Evolutionary conservation across 345 rosid species (phyloP).

Genomic region (Heritiera littoralis): DNA sequence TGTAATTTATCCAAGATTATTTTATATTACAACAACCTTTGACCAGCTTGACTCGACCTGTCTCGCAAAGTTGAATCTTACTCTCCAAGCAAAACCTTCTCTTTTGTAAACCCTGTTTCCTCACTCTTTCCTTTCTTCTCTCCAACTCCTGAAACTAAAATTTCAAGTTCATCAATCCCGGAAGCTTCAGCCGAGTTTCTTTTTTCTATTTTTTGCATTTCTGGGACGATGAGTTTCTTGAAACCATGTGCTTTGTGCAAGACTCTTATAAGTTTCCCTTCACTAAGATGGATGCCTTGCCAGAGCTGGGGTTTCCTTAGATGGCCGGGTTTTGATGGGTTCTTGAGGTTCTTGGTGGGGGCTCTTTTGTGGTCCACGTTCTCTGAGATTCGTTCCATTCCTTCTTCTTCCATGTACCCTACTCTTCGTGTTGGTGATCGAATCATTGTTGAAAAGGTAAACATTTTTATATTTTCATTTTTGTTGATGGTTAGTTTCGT

Average conservation of each 20-base stretch:
- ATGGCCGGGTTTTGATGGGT: slow-evolving; percentile 46
- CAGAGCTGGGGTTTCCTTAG: slow-evolving; percentile 47
- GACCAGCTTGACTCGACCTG: not conserved
- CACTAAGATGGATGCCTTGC: slow-evolving; percentile 44
- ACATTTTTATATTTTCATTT: not conserved
- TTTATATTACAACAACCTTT: not conserved
- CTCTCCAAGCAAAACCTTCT: not conserved
- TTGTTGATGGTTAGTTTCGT: not conserved
- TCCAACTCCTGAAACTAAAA: not conserved
- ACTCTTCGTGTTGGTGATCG: slow-evolving; percentile 52
- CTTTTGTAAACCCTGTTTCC: not conserved
- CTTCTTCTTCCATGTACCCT: slow-evolving; percentile 50
- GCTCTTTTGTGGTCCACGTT: slow-evolving; percentile 40
- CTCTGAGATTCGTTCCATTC: slow-evolving; percentile 24
- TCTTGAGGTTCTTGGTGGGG: slow-evolving; percentile 29
- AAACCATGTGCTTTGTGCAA: slow-evolving; percentile 37
- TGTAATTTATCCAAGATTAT: no score
- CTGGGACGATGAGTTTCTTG: slow-evolving; percentile 39
- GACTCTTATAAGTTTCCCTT: slow-evolving; percentile 19
- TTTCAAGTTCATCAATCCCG: not conserved
- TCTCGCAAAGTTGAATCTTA: not conserved
- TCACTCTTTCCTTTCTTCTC: not conserved
- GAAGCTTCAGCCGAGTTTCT: not conserved
- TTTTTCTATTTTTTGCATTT: not conserved
- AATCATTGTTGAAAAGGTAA: slow-evolving; percentile 46